Percentiles rank a stretch among this genome's conserved stretches.
These are phyloP conservation scores for Pichia sp. DNA, from an alignment of 1,139 yeast species.

Conservation along the genomic window DNA sequence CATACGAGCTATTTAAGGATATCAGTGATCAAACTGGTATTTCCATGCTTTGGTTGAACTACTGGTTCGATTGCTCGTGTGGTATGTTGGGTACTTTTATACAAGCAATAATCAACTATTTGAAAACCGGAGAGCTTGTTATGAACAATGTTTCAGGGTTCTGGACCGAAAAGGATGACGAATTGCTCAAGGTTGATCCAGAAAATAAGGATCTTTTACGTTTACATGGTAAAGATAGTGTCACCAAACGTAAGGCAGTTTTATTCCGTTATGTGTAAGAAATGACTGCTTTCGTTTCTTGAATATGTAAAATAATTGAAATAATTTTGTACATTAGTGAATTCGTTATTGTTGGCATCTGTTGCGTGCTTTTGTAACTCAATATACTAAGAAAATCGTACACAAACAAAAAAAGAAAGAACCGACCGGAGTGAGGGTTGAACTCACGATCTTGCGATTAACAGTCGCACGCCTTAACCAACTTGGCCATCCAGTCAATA, in stretches of 20 bases:
- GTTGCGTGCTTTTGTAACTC: too few species aligned
- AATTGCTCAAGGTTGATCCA: conserved; percentile 23
- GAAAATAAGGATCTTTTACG: conserved; percentile 22
- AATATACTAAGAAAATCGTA: too few species aligned
- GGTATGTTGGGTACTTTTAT: conserved; percentile 46
- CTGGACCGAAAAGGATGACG: conserved; percentile 48
- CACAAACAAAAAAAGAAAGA: not conserved
- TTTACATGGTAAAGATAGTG: conserved; percentile 30
- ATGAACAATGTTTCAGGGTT: conserved; percentile 43
- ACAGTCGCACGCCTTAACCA: conserved; percentile 27
- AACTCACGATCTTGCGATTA: conserved; percentile 26
- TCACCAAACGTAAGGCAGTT: conserved; percentile 27
- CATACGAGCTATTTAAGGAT: conserved; percentile 40
- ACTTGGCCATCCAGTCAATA: conserved; percentile 24
- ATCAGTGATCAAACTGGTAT: conserved; percentile 43
- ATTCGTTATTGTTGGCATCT: not conserved
- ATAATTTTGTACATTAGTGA: not conserved
- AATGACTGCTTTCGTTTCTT: not conserved
- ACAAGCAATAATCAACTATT: conserved; percentile 41
- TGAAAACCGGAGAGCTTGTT: conserved; percentile 41
- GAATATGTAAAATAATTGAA: not conserved
- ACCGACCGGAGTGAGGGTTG: conserved; percentile 24
- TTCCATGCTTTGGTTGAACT: conserved; percentile 42
- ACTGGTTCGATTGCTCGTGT: conserved; percentile 44
- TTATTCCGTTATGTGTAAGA: conserved; percentile 12